Base-by-base conservation (phyloP, 2,329 filamentous ascomycete species). In the Aspergillus sp. region DNA sequence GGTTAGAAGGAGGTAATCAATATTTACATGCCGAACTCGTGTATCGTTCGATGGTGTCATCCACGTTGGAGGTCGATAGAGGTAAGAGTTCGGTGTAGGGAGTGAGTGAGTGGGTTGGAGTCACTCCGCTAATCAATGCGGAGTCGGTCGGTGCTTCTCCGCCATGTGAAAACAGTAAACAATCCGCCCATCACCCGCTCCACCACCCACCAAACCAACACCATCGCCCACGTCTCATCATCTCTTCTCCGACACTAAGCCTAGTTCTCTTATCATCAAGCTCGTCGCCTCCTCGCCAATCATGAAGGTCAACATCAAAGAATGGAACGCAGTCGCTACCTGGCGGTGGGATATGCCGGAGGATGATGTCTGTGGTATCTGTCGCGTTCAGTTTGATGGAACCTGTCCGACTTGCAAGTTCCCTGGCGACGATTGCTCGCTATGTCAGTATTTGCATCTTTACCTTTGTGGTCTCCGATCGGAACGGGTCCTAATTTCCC, bases 261-360 rank as follows among this genome's bases (percentile, higher is more conserved):
- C 49, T 32, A 41, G 46, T 43, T 42, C 49, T 50, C 30, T 22
- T 50, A 24, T 22, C 13, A 7, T 38, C 35, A 38, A 38, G 6
- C 16, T 5, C 16, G 13, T 20, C 40, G 26, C 26, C 30, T 32
- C 30, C 6, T n/a, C 32, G 3, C 33, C 32, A 20, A 49, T 48
- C 49, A 99, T 99, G 94, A 97, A 96, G 76, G 90, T 97, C 77
- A 94, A 85, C 45, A 94, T 97, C 74, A 89, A 87, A 66, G 84
- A 90, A 69, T 97, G 93, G 90, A 88, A 94, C 65, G 89, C 91
- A 3, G 90, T 99, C 57, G 94, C 94, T 16, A 93, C 91, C 50
- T 99, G 94, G 94, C 86, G 90, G 59, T 99, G 94, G 94, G 90
- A 97, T 70, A 89, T 97, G 66, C 91, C 93, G 20, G 91, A 96